Base-by-base conservation (phyloP, 768 basidiomycete species). In the Pleurotus pulmonarius region DNA sequence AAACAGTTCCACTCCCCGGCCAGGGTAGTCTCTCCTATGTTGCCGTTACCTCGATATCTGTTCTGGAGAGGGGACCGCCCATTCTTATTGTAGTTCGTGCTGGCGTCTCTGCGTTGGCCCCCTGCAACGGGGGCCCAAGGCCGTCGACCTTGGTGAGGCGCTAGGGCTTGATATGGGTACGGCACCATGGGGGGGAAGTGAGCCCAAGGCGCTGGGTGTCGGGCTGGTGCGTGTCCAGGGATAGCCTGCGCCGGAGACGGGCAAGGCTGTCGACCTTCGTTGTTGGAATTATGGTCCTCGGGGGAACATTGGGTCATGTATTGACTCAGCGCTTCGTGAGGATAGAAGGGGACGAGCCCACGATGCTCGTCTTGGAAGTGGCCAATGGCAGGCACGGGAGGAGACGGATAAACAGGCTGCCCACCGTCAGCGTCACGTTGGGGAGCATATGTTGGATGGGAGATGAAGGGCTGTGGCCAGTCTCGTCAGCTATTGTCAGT, bases 291-390 rank as follows among this genome's bases (percentile, higher is more conserved):
- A 20, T 20, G 16, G n/a, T 20, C 24, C 6, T 47, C 46, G 2
- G 16, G 18, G 15, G 22, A 47, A 24, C 22, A 13, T 47, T 47
- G 46, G 22, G 46, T 15, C 46, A 47, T 47, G 46, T 47, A 47
- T 24, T 47, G 46, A 24, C 15, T 47, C 13, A 47, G 18, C 15
- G 24, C 39, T 22, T 53, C 38, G 22, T 41, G 51, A 22, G 51
- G 51, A 20, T 53, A 53, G n/a, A 3, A 53, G 5, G 51, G 37
- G 15, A 53, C 9, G 4, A 53, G 39, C 3, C 51, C 51, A 12
- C 51, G 51, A 47, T 47, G 46, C 12, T 53, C 51, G 24, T 53
- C 51, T 18, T 41, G 51, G 24, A 53, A 53, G 41, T 53, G 51
- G 22, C 51, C 51, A 3, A 53, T 15, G 15, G 51, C 37, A 22